Conservation (phyloP, 106 monocot genomes). For the Dioscorea zingiberensis region DNA sequence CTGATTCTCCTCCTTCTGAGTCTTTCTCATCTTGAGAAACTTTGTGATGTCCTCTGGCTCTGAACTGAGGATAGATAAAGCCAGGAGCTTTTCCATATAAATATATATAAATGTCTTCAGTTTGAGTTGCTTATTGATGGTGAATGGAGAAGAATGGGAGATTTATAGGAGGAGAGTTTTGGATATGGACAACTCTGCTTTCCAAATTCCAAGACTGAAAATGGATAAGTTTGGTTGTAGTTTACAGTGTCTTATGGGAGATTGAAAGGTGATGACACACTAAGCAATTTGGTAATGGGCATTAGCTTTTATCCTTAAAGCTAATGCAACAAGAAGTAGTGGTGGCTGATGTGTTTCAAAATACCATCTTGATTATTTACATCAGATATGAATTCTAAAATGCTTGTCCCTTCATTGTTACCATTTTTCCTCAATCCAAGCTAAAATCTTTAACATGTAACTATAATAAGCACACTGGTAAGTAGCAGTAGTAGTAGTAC, state of each 20-base stretch:
- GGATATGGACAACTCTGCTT: background rate
- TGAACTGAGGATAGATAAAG: conserved; percentile 7
- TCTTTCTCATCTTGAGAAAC: background rate
- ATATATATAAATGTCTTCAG: background rate
- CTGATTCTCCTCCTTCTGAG: background rate
- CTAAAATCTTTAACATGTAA: too few species aligned
- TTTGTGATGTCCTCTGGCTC: conserved; percentile 2
- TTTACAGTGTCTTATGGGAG: too few species aligned
- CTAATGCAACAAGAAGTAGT: too few species aligned
- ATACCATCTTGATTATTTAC: too few species aligned
- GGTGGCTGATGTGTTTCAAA: too few species aligned
- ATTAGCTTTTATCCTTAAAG: too few species aligned
- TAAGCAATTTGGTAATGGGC: too few species aligned
- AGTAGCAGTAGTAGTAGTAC: background rate
- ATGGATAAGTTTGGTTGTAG: too few species aligned
- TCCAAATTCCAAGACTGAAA: too few species aligned
- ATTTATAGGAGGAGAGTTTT: conserved; percentile 8
- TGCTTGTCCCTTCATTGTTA: too few species aligned
- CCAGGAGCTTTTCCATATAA: background rate
- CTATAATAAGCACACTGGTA: background rate
- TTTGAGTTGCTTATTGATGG: background rate
- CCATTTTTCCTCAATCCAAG: too few species aligned
- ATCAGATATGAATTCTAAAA: too few species aligned
- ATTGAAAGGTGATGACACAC: background rate
- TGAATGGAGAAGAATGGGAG: background rate